Base-by-base conservation (phyloP, 2,329 filamentous ascomycete species). In the Aspergillus floridensis region DNA sequence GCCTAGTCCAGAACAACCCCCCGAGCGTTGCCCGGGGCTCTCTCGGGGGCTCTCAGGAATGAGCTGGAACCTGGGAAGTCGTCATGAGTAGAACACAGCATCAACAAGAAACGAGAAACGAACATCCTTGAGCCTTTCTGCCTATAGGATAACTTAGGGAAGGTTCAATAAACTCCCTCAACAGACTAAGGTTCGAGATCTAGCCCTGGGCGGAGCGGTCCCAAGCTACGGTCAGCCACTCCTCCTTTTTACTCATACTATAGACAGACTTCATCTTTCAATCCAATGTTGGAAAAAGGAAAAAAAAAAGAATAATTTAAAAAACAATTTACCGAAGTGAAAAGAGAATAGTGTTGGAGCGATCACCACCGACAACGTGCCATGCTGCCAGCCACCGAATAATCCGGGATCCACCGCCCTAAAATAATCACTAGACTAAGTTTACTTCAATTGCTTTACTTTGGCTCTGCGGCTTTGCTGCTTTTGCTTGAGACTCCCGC, bases 361-460 rank as follows among this genome's bases (percentile, higher is more conserved):
- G 32, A 24, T 53, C 31, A 41, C 16, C 50, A 21, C 32, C 52
- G 19, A 50, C 62, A 64, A 64, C 60, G 60, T 64, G 60, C 60
- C 56, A 60, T 58, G 46, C 29, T 52, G 51, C 62, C 55, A 63
- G 59, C 54, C 59, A 63, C 57, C 59, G 53, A 59, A 48, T 62
- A 51, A 55, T 57, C 50, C 31, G 44, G 49, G 56, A 35, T 60
- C 62, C 62, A 60, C 59, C 49, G 31, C 53, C 50, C 49, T 50
- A 38, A 24, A 49, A 44, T 14, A 51, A 14, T 26, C 32, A 51
- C 35, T 24, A 49, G 31, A 31, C 14, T 14, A 35, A 35, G 26
- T 35, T 26, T 26, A 31, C 49, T 19, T 29, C 22, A 22, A 22
- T 22, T 29, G 26, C 26, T 29, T 29, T 7, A 29, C 26, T 29